These are phyloP conservation scores for Corynespora cassiicola DNA, from an alignment of 2,329 filamentous ascomycete species.

Conservation along the genomic window DNA sequence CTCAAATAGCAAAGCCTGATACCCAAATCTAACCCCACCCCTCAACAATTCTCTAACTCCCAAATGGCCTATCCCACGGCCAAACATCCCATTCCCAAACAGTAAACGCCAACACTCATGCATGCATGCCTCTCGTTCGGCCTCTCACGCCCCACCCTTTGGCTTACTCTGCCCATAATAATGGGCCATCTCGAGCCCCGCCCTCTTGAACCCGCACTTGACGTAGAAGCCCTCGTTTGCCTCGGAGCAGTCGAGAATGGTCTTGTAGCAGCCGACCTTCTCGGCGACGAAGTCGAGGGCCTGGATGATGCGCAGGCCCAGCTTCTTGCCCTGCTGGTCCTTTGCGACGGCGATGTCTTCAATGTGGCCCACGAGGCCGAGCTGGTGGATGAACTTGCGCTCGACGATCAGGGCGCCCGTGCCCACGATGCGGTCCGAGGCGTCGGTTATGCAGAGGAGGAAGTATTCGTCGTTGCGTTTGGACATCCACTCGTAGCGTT, in stretches of 20 bases:
- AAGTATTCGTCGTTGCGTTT: slow-evolving; percentile 80
- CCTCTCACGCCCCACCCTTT: slow-evolving; percentile 22
- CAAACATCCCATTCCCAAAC: too few relatives aligned
- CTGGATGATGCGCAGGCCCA: slow-evolving; percentile 91
- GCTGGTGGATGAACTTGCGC: slow-evolving; percentile 87
- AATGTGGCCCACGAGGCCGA: slow-evolving; percentile 90
- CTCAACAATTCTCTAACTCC: too few relatives aligned
- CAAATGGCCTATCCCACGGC: too few relatives aligned
- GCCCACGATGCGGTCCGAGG: slow-evolving; percentile 75
- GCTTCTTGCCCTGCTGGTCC: slow-evolving; percentile 96
- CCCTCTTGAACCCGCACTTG: slow-evolving; percentile 94
- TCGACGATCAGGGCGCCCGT: slow-evolving; percentile 91
- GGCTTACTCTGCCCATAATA: slow-evolving; percentile 66
- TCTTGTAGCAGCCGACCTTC: slow-evolving; percentile 94
- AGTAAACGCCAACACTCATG: too few relatives aligned
- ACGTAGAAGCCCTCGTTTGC: slow-evolving; percentile 97
- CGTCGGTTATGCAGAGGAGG: slow-evolving; percentile 84
- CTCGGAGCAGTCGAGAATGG: slow-evolving; percentile 94
- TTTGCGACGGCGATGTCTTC: slow-evolving; percentile 96
- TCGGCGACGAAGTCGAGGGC: slow-evolving; percentile 88
- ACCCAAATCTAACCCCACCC: too few relatives aligned
- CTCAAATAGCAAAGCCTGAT: too few relatives aligned
- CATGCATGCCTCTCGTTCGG: too few relatives aligned
- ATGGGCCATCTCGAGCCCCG: slow-evolving; percentile 95
- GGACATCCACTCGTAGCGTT: slow-evolving; percentile 83